Percentiles rank a stretch among this genome's conserved stretches.
Conservation (phyloP, 2,329 filamentous ascomycete species). For the Ophiostoma sp. region DNA sequence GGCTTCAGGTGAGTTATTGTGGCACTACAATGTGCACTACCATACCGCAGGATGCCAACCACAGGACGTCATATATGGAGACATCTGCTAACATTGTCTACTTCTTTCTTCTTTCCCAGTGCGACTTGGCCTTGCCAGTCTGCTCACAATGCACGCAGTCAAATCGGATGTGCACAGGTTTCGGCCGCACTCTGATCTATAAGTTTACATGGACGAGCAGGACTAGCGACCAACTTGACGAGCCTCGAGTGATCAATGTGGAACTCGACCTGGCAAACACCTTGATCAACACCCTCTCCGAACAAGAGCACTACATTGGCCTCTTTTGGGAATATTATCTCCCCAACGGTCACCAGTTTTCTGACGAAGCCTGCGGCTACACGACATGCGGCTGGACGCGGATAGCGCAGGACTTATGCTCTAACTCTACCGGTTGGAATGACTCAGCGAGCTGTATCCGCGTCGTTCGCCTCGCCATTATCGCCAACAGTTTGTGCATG, state of each 20-base stretch:
- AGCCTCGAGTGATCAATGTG: too few relatives aligned
- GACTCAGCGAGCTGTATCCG: background rate
- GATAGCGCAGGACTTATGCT: background rate
- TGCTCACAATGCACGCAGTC: slow-evolving; percentile 16
- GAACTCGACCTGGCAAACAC: background rate
- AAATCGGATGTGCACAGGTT: background rate
- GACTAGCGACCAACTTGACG: too few relatives aligned
- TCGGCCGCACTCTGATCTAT: background rate
- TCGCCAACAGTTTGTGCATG: slow-evolving; percentile 17
- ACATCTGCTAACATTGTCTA: background rate
- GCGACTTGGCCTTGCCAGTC: slow-evolving; percentile 8
- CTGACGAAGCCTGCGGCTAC: slow-evolving; percentile 3
- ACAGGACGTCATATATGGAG: too few relatives aligned
- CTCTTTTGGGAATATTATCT: slow-evolving; percentile 19
- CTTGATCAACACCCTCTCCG: background rate
- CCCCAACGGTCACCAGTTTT: background rate
- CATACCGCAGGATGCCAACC: background rate
- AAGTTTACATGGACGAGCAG: background rate
- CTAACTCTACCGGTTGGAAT: too few relatives aligned
- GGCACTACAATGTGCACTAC: background rate
- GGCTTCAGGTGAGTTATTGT: background rate
- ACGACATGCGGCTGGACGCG: slow-evolving; percentile 14
- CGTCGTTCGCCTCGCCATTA: slow-evolving; percentile 8
- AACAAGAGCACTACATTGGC: slow-evolving; percentile 11
- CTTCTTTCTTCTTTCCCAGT: background rate